Evolutionary conservation across 169 alveolate species (phyloP), one percentile per base, ranked within the genome.

Genomic region (Plasmodium chabaudi): DNA sequence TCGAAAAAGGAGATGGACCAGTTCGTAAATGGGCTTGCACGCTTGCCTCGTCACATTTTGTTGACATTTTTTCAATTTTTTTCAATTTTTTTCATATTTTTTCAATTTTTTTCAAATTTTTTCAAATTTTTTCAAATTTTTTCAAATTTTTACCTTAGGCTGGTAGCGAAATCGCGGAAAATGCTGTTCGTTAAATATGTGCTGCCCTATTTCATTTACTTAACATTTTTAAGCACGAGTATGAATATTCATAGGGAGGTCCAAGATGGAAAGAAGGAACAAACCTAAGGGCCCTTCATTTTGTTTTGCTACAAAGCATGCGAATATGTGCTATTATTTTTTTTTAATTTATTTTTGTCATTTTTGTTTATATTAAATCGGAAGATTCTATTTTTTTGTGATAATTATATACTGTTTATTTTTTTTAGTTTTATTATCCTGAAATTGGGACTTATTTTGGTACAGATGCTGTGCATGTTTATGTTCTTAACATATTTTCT

Each of bases 181-280:
- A 53, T 82, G 70, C 57, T 82, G 19, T 82, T 82, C 61, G 90
- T 82, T 57, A 82, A 69, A 49, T 82, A 82, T 47, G 90, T 69
- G 39, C 17, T 82, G 44, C 90, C 90, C n/a, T 82, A 82, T 47
- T 82, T 82, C 75, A 82, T 82, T 42, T 82, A 82, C 46, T 70
- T 82, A 25, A 82, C 90, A 21, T 82, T 68, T 61, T 51, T 82
- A 46, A 82, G 57, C 57, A 82, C 90, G n/a, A 72, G 69, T 63
- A 82, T 84, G 60, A 57, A 51, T 23, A 68, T 82, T 19, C 82
- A 68, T 27, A 56, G 56, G 73, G 63, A 82, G 57, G 67, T 82
- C 4, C 42, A 68, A 82, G 56, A 60, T 84, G 69, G 55, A 57
- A 82, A 72, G 57, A 72, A 27, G 19, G 19, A 13, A 21, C 27